Percentiles rank a stretch among this genome's conserved stretches.
Evolutionary conservation across 2,329 filamentous ascomycete genomes (phyloP).

Genomic region (Pseudogymnoascus sp.): DNA sequence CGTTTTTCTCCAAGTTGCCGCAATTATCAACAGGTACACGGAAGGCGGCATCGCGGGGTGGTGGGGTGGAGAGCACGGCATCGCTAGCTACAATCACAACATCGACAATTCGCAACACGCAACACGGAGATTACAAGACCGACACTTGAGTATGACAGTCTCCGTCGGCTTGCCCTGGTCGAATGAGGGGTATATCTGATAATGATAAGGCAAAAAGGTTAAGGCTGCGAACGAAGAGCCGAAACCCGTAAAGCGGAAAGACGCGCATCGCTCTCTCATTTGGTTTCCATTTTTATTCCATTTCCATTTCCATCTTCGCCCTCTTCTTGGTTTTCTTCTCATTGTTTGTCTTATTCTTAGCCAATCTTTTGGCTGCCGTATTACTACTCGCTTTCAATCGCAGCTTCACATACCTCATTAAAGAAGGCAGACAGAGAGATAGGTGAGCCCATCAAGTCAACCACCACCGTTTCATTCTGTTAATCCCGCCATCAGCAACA

Average conservation of each 20-base stretch:
- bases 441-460: background rate
- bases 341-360: background rate
- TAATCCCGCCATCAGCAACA: background rate
- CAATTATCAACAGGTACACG: background rate
- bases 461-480: background rate
- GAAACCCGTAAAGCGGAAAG: background rate
- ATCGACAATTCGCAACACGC: background rate
- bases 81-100: background rate
- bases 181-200: background rate
- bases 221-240: background rate
- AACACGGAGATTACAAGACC: background rate
- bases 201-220: background rate
- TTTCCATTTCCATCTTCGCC: background rate
- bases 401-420: background rate
- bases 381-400: background rate
- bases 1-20: background rate
- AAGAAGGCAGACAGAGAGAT: background rate
- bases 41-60: background rate
- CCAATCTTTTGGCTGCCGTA: background rate
- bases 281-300: background rate
- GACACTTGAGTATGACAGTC: background rate
- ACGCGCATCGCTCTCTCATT: background rate
- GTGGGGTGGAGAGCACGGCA: background rate
- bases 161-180: background rate
- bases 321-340: background rate